A percentile compares a stretch with the other conserved stretches of the same genome.
Evolutionary conservation across 2,329 filamentous ascomycete genomes (phyloP).

Genomic region (Pleoardoris graminearum): DNA sequence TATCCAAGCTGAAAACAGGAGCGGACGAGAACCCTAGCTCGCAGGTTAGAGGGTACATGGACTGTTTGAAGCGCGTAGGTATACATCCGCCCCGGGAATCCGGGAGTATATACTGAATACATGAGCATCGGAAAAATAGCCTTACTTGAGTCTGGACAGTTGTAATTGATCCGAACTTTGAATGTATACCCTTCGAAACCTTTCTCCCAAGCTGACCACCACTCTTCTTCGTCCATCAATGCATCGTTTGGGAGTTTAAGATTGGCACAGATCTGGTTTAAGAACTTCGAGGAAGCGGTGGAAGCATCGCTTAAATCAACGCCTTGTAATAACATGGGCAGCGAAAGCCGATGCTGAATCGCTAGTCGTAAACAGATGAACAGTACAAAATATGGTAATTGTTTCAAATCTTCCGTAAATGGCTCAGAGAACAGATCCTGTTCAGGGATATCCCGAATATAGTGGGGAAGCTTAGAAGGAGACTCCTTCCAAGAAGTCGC

Average conservation of each 20-base stretch:
- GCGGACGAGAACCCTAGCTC: not conserved
- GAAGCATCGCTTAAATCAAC: constrained; percentile 12
- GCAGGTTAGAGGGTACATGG: not conserved
- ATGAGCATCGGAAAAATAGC: not conserved
- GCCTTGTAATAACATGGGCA: constrained; percentile 20
- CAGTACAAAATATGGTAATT: constrained; percentile 35
- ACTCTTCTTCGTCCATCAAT: constrained; percentile 17
- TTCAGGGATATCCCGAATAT: constrained; percentile 33
- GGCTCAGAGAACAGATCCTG: constrained; percentile 36
- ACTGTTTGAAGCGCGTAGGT: no score
- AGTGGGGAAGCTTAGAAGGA: constrained; percentile 21
- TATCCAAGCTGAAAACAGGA: constrained; percentile 30
- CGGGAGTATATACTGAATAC: no score
- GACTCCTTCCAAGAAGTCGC: constrained; percentile 10
- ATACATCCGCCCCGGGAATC: no score
- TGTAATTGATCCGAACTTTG: constrained; percentile 35
- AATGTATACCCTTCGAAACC: constrained; percentile 38
- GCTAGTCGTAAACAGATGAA: constrained; percentile 41
- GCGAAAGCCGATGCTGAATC: constrained; percentile 12
- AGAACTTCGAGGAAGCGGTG: constrained; percentile 25
- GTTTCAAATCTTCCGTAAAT: constrained; percentile 8
- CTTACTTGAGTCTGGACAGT: constrained; percentile 1
- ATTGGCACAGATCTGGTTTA: constrained; percentile 17
- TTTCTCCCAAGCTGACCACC: constrained; percentile 32
- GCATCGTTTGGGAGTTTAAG: constrained; percentile 3